Base-by-base conservation (phyloP, 768 basidiomycete genomes). In the Pulveroboletus sp. region DNA sequence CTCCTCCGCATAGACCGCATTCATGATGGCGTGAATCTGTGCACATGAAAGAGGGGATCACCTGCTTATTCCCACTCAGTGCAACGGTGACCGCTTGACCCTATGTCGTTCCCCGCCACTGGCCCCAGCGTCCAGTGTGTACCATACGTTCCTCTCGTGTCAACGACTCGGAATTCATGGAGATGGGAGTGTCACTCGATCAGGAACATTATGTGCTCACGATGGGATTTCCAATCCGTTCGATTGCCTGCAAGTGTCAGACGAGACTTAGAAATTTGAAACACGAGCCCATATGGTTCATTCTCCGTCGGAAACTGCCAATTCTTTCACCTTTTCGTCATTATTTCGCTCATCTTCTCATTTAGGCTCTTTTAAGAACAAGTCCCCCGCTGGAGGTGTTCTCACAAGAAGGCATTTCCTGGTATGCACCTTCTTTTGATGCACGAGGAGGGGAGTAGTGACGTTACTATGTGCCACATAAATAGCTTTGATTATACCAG, bases 361-460 rank as follows among this genome's bases (percentile, higher is more conserved):
- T 50, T 34, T 13, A 35, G 41, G 31, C 31, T 19, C 3, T n/a
- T 43, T 17, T 23, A 29, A 3, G 5, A 32, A 24, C 35, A 46
- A 43, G 19, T 43, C 17, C 29, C 45, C 35, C 36, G n/a, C 24
- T 3, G 14, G 39, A 48, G 40, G 27, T 39, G 31, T 59, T 65
- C 49, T 59, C 59, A 59, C 36, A 51, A 36, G 34, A 50, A 45
- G 66, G 52, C 41, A 51, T 56, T 54, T 57, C 55, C 65, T 44
- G 49, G 54, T 50, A 46, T 45, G 54, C 51, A 31, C 43, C 57
- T 57, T 57, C 68, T 62, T 67, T 47, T 63, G 53, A 63, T 58
- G 32, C 58, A 58, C 58, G 57, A 47, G 61, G 46, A 48, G 50
- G 47, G 47, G 30, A 12, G 31, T 40, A 30, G 47, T 47, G 41